Conservation (phyloP, 306 rosid genomes). For the Sicyos baderoa region DNA sequence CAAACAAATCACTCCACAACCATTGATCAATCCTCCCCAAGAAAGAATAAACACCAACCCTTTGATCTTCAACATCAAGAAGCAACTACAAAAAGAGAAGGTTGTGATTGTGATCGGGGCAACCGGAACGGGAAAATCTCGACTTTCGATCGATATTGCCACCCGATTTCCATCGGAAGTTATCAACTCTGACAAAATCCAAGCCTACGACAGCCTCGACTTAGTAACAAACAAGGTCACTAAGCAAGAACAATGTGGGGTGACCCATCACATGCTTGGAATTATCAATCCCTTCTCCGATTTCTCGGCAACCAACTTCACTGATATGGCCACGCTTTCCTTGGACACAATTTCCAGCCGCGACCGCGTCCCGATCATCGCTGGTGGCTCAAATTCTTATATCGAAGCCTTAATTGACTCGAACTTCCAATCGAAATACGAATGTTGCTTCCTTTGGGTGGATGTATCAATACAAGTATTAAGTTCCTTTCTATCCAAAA, state of each 20-base stretch:
- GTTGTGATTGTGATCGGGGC: slow-evolving; percentile 77
- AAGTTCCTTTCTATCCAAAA: slow-evolving; percentile 32
- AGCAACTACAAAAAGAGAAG: slow-evolving; percentile 43
- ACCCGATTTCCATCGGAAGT: slow-evolving; percentile 48
- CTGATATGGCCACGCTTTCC: slow-evolving; percentile 28
- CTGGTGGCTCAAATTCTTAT: slow-evolving; percentile 83
- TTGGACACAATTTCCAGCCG: slow-evolving; percentile 34
- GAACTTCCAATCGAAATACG: slow-evolving; percentile 41
- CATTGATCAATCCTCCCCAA: slow-evolving; percentile 28
- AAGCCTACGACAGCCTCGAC: slow-evolving; percentile 67
- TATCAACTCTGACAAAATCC: slow-evolving; percentile 88
- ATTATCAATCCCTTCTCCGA: slow-evolving; percentile 39
- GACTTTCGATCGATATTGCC: slow-evolving; percentile 66
- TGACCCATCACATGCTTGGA: slow-evolving; percentile 76
- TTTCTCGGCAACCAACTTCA: slow-evolving; percentile 46
- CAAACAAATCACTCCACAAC: slow-evolving; percentile 25
- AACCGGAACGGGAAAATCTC: slow-evolving; percentile 79
- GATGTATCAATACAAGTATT: slow-evolving; percentile 50
- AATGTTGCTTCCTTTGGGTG: slow-evolving; percentile 65
- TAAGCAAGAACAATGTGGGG: slow-evolving; percentile 47
- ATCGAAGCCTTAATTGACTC: slow-evolving; percentile 55
- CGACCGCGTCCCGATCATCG: slow-evolving; percentile 56
- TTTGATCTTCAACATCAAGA: slow-evolving; percentile 16
- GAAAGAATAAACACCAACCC: slow-evolving; percentile 27
- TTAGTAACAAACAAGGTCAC: slow-evolving; percentile 67